Conservation (phyloP, 163 green algal species). For the Scenedesmus sp. region DNA sequence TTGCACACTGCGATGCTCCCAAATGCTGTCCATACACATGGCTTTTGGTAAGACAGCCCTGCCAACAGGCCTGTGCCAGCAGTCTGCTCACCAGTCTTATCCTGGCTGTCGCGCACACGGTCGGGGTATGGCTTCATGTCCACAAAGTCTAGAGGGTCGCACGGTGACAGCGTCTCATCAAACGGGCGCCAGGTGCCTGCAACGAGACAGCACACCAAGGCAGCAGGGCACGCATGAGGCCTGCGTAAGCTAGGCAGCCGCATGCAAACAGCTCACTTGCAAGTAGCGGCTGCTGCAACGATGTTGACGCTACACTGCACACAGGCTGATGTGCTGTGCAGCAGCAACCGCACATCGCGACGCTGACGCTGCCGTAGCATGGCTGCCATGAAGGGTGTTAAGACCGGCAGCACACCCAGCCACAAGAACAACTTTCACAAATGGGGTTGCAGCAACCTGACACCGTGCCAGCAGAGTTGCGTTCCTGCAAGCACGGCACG, state of each 20-base stretch:
- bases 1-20: neutral
- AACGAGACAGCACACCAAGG: neutral
- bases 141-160: conserved; percentile 73
- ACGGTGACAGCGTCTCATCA: conserved; percentile 73
- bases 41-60: neutral
- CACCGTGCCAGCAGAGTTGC: too few species aligned
- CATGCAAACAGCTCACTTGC: neutral
- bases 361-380: too few species aligned
- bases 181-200: conserved; percentile 71
- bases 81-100: conserved; percentile 27
- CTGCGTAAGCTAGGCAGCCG: neutral
- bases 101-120: conserved; percentile 71
- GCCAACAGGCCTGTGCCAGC: neutral
- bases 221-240: neutral
- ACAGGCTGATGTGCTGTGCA: neutral
- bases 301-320: neutral
- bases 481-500: neutral
- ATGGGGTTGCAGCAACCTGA: too few species aligned
- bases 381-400: too few species aligned
- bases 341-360: too few species aligned
- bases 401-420: too few species aligned
- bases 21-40: neutral
- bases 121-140: conserved; percentile 75
- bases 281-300: neutral
- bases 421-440: too few species aligned